Percentiles rank a stretch among this genome's conserved stretches.
Evolutionary conservation across 768 basidiomycete genomes (phyloP).

Genomic region (Serpula lacrymans): DNA sequence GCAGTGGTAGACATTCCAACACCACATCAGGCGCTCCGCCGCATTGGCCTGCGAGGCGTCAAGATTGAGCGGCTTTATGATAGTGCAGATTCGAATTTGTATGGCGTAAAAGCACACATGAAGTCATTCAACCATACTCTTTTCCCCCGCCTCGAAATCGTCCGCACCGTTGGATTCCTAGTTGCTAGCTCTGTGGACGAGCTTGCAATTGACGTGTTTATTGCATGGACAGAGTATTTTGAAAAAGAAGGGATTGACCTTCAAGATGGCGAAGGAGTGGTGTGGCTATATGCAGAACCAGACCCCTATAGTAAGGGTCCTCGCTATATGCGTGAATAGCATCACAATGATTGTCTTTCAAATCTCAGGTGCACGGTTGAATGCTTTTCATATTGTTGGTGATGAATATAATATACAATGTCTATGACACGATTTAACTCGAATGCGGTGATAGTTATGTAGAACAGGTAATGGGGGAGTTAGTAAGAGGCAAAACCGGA

Average conservation of each 20-base stretch:
- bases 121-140: slow-evolving; percentile 37
- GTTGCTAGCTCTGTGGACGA: slow-evolving; percentile 43
- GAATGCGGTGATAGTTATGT: slow-evolving; percentile 1
- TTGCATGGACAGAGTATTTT: slow-evolving; percentile 53
- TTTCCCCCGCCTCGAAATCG: slow-evolving; percentile 44
- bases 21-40: slow-evolving; percentile 34
- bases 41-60: slow-evolving; percentile 45
- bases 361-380: too few species aligned
- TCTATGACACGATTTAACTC: neutral
- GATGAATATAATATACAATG: neutral
- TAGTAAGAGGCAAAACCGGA: neutral
- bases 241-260: slow-evolving; percentile 48
- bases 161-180: slow-evolving; percentile 46
- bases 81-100: slow-evolving; percentile 30
- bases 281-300: slow-evolving; percentile 45
- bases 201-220: slow-evolving; percentile 46
- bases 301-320: too few species aligned
- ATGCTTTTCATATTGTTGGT: neutral
- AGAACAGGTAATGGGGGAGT: neutral
- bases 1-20: slow-evolving; percentile 16
- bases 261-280: slow-evolving; percentile 51
- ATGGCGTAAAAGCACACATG: slow-evolving; percentile 42
- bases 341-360: too few species aligned
- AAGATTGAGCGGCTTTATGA: slow-evolving; percentile 41
- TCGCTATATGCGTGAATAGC: too few species aligned